Percentiles rank a stretch among this genome's conserved stretches.
These are phyloP conservation scores for Tarenaya hassleriana DNA, from an alignment of 345 rosid genomes.

Conservation along the genomic window DNA sequence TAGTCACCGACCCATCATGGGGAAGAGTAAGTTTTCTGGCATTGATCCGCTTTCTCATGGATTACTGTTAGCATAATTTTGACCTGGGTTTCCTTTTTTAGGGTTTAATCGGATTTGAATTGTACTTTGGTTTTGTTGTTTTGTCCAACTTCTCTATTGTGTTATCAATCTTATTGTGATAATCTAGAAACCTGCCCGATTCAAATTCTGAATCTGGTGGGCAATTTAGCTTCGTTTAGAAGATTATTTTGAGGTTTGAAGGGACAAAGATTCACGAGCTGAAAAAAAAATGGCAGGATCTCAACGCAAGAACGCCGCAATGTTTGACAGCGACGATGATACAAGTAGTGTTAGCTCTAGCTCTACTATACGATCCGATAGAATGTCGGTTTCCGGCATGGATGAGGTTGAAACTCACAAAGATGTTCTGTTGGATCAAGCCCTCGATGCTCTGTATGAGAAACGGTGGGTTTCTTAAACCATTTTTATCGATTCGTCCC, in stretches of 20 bases:
- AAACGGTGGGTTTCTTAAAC: constrained; percentile 41
- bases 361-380: constrained; percentile 59
- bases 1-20: constrained; percentile 40
- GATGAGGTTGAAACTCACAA: no score
- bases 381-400: no score
- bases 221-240: neutral
- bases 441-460: constrained; percentile 5
- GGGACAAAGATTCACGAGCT: constrained; percentile 6
- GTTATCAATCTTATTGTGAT: neutral
- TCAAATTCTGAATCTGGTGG: neutral
- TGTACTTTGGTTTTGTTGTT: neutral
- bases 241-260: neutral
- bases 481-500: neutral
- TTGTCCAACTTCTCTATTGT: neutral
- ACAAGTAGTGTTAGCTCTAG: constrained; percentile 68
- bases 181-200: neutral
- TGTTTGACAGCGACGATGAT: constrained; percentile 81
- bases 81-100: constrained; percentile 7
- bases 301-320: constrained; percentile 25
- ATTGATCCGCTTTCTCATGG: neutral
- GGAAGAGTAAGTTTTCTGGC: constrained; percentile 52
- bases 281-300: constrained; percentile 14
- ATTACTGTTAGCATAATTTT: constrained; percentile 3
- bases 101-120: constrained; percentile 6
- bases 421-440: no score